Conservation (phyloP, 306 rosid genomes). For the Benincasa hispida region DNA sequence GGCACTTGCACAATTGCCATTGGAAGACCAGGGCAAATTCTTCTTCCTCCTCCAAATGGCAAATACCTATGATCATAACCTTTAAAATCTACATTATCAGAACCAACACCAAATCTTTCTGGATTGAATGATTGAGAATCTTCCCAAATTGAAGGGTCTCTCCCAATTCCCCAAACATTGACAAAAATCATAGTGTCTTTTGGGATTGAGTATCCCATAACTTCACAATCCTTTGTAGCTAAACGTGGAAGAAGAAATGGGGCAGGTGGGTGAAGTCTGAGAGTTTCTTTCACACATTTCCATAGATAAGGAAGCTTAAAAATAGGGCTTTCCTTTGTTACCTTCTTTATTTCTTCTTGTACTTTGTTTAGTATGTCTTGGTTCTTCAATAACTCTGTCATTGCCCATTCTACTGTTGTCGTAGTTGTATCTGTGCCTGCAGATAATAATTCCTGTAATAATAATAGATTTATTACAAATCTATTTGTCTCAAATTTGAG, state of each 20-base stretch:
- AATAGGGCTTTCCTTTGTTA: neutral
- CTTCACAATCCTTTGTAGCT: neutral
- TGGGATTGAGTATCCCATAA: neutral
- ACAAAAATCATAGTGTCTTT: neutral
- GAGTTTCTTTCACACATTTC: neutral
- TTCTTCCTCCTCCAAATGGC: neutral
- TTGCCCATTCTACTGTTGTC: neutral
- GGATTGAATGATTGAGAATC: neutral
- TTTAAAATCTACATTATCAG: neutral
- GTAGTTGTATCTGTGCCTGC: conserved; percentile 4
- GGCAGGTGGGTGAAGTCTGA: neutral
- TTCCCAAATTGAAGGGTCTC: neutral
- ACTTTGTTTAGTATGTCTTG: neutral
- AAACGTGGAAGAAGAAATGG: conserved; percentile 2
- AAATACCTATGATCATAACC: neutral
- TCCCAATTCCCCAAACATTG: neutral
- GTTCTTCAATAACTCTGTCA: neutral
- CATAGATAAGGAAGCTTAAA: neutral
- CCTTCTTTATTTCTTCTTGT: neutral
- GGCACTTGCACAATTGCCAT: neutral
- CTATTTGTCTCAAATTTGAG: too few relatives aligned
- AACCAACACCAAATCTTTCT: neutral
- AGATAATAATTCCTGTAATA: neutral
- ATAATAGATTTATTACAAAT: too few relatives aligned
- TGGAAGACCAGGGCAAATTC: neutral